A percentile compares a stretch with the other conserved stretches of the same genome.
These are phyloP conservation scores for Nowakowskiella sp. DNA, from an alignment of 192 early-diverging fungal genomes.

Conservation along the genomic window DNA sequence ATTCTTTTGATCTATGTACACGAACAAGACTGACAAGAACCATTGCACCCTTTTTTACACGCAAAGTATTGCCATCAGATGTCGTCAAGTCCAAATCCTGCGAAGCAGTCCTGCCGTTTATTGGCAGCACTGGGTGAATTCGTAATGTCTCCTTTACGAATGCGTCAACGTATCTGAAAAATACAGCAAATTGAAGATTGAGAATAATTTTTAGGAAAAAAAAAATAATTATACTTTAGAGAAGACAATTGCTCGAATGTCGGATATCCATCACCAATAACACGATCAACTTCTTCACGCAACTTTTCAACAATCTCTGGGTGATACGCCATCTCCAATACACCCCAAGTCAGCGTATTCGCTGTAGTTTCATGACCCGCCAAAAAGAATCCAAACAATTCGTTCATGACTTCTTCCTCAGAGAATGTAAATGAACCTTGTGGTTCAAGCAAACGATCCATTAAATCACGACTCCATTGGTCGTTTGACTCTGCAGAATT, in stretches of 20 bases:
- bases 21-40: too few relatives aligned
- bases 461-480: too few relatives aligned
- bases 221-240: constrained; percentile 14
- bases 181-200: too few relatives aligned
- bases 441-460: constrained; percentile 9
- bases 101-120: too few relatives aligned
- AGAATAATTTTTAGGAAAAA: too few relatives aligned
- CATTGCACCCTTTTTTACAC: too few relatives aligned
- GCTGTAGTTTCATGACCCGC: constrained; percentile 48
- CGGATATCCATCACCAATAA: not conserved
- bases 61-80: too few relatives aligned
- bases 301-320: constrained; percentile 28
- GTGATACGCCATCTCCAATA: constrained; percentile 29
- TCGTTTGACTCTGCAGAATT: too few relatives aligned
- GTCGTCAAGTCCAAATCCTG: too few relatives aligned
- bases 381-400: constrained; percentile 35
- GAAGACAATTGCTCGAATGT: constrained; percentile 5
- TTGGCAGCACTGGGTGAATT: constrained; percentile 30
- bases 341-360: constrained; percentile 32
- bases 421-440: not conserved
- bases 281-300: constrained; percentile 20
- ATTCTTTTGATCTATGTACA: constrained; percentile 22
- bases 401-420: constrained; percentile 30
- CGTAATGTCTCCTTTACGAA: constrained; percentile 47
- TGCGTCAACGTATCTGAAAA: too few relatives aligned